phyloP scores from a whole-genome alignment of 305 asterid species.

The Petunia hybrid region DNA sequence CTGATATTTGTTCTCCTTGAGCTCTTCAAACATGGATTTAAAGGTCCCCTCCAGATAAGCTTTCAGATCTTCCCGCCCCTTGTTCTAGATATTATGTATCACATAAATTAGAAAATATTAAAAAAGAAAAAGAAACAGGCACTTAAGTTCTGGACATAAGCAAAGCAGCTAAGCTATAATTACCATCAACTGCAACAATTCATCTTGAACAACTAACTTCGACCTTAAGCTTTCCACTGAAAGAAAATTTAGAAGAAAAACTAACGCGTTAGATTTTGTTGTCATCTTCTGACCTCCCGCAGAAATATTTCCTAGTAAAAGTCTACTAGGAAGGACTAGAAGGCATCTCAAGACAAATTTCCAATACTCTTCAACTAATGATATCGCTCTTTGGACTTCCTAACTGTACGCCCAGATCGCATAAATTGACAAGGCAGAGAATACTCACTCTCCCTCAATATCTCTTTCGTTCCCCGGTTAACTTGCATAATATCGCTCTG shows the following conservation, averaged over 20 bases:
- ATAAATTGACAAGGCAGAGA: constrained; percentile 31
- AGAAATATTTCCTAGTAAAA: constrained; percentile 20
- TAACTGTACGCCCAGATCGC: neutral
- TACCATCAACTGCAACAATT: constrained; percentile 75
- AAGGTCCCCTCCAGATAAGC: constrained; percentile 54
- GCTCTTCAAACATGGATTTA: constrained; percentile 63
- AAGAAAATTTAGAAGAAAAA: constrained; percentile 29
- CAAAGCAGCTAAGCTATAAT: constrained; percentile 40
- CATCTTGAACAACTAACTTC: constrained; percentile 69
- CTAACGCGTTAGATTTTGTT: constrained; percentile 14
- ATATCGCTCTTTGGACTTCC: constrained; percentile 27
- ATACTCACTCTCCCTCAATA: constrained; percentile 72
- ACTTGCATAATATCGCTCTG: constrained; percentile 90
- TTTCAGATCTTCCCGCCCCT: constrained; percentile 85
- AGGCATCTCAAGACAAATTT: constrained; percentile 3
- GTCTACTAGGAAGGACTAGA: neutral
- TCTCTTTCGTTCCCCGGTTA: constrained; percentile 83
- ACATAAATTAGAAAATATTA: constrained; percentile 41
- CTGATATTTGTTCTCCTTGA: constrained; percentile 53
- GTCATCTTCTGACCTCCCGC: constrained; percentile 1
- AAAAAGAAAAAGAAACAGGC: neutral
- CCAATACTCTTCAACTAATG: constrained; percentile 10
- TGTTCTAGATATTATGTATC: constrained; percentile 53
- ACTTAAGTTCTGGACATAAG: constrained; percentile 34
- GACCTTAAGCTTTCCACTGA: constrained; percentile 75